Conservation (phyloP, 768 basidiomycete species). For the Mycena sanguinolenta region DNA sequence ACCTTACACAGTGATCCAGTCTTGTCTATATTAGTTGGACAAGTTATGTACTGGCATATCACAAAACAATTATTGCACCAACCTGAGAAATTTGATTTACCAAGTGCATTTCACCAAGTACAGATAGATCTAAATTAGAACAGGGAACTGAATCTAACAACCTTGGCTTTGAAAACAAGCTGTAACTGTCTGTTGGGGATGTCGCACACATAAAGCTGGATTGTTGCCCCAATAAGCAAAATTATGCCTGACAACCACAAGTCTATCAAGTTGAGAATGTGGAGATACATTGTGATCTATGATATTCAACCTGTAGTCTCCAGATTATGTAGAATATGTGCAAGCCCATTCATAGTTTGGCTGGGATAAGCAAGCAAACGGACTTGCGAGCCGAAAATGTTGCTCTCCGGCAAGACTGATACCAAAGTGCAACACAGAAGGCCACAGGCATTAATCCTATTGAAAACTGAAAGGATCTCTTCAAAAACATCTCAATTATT, state of each 20-base stretch:
- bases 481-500: constrained; percentile 6
- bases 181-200: too few species aligned
- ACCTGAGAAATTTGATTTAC: too few species aligned
- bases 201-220: too few species aligned
- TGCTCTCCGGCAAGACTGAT: constrained; percentile 16
- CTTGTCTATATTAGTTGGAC: background rate
- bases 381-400: constrained; percentile 17
- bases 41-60: too few species aligned
- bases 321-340: constrained; percentile 7
- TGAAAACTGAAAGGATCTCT: constrained; percentile 5
- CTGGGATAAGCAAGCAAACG: too few species aligned
- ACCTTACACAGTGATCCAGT: background rate
- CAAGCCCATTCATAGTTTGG: constrained; percentile 19
- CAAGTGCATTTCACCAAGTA: too few species aligned
- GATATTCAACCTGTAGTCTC: background rate
- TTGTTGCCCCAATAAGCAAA: too few species aligned
- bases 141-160: too few species aligned
- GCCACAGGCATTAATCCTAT: constrained; percentile 10
- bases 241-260: constrained; percentile 3
- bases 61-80: too few species aligned
- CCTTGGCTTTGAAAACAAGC: too few species aligned
- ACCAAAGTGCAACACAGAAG: constrained; percentile 1
- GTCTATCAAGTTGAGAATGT: constrained; percentile 13
- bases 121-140: too few species aligned
- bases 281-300: too few species aligned